A percentile compares a stretch with the other conserved stretches of the same genome.
Evolutionary conservation across 768 basidiomycete species (phyloP).

Genomic region (Naganishia randhawae): DNA sequence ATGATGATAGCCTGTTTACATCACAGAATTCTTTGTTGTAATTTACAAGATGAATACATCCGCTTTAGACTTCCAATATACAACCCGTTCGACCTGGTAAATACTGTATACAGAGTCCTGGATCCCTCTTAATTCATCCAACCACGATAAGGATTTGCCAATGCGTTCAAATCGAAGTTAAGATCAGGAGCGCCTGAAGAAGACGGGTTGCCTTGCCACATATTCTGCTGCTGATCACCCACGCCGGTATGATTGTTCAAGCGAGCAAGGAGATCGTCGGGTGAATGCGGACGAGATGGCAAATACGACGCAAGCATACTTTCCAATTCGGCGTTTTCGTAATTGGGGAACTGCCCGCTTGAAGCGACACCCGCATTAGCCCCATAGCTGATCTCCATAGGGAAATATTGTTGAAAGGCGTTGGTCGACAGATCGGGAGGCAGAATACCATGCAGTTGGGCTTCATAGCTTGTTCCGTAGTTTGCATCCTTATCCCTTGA

Average conservation of each 20-base stretch:
- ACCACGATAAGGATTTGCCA: conserved; percentile 26
- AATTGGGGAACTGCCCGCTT: conserved; percentile 20
- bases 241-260: not conserved
- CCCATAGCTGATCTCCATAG: conserved; percentile 32
- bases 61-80: not conserved
- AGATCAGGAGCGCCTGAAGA: conserved; percentile 3
- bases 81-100: not conserved
- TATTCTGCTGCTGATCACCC: conserved; percentile 9
- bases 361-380: conserved; percentile 22
- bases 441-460: not conserved
- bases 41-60: not conserved
- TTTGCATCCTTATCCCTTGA: not conserved
- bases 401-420: conserved; percentile 28
- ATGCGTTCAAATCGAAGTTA: conserved; percentile 21
- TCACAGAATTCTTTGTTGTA: not conserved
- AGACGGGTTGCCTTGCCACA: conserved; percentile 21
- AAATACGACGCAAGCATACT: conserved; percentile 43
- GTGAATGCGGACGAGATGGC: conserved; percentile 28
- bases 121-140: conserved; percentile 24
- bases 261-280: conserved; percentile 3
- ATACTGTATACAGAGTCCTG: not conserved
- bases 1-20: not conserved
- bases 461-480: not conserved
- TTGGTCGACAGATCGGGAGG: conserved; percentile 16
- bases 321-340: conserved; percentile 41